Evolutionary conservation across 2,329 filamentous ascomycete species (phyloP), one percentile per base, ranked within the genome.

Genomic region (Elsinoe ampelina): DNA sequence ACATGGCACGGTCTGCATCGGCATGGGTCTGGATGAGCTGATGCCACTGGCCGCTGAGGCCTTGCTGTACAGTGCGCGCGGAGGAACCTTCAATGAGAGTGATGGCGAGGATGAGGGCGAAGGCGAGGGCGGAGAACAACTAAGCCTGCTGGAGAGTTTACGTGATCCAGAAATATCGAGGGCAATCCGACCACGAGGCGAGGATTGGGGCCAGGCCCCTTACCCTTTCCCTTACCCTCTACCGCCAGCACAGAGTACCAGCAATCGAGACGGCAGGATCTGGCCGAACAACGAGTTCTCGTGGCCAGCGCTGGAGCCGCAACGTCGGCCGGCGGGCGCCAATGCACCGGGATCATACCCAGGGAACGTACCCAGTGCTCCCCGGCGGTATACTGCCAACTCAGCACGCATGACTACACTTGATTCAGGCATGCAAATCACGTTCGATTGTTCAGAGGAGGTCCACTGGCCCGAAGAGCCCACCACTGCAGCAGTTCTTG

Each of bases 1-100:
- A 71, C 87, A 95, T 77, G 92, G 93, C 43, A 85, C 96, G 79
- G 81, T 97, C 1, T 96, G 96, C 66, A 80, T 97, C 26, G 82
- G 88, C 45, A 95, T 96, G 91, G 80, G 83, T 39, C 81, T 84
- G 36, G 84, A 95, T 62, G 85, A 93, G 59, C 74, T 93, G 1
- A 72, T 93, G 42, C 80, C 66, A 30, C 67, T 56, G 19, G 26
- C 38, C 2, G 39, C 41, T 11, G 54, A 56, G 5, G 26, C 68
- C 54, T 63, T 67, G 77, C 17, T 80, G 85, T 58, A 93, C 89
- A 10, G 32, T 36, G 58, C 62, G 13, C 59, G 58, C 17, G 38
- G 6, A 50, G 39, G 35, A 60, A 22, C 20, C 57, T 20, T 57
- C 57, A 13, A 20, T 8, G 26, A 30, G 26, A 30, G 26, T 30